These are phyloP conservation scores for Chlamydomonas incerta DNA, from an alignment of 139 green algal genomes.

Conservation along the genomic window DNA sequence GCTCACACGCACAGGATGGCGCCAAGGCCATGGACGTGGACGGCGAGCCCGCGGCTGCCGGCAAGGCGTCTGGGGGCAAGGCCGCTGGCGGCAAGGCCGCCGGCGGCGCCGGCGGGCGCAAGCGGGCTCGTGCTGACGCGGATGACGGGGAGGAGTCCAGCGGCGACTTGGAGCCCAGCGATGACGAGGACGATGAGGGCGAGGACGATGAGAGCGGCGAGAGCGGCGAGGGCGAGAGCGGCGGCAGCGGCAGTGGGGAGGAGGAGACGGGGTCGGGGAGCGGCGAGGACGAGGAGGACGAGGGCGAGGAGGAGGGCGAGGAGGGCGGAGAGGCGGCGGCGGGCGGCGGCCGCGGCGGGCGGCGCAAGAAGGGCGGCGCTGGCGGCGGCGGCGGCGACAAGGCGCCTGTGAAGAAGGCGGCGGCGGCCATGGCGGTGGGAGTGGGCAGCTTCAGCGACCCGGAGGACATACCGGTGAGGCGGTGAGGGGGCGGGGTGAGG, in stretches of 20 bases:
- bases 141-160: slow-evolving; percentile 3
- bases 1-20: background rate
- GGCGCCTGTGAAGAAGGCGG: slow-evolving; percentile 73
- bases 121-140: background rate
- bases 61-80: background rate
- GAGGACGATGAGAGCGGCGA: slow-evolving; percentile 56
- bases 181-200: slow-evolving; percentile 53
- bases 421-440: slow-evolving; percentile 91
- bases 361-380: slow-evolving; percentile 40
- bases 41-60: background rate
- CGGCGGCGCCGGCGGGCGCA: background rate
- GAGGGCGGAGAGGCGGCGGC: background rate
- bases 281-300: slow-evolving; percentile 19
- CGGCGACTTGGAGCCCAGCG: background rate
- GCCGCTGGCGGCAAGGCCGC: background rate
- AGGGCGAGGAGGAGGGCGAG: slow-evolving; percentile 24
- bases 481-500: background rate
- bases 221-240: slow-evolving; percentile 46
- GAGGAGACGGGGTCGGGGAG: no score
- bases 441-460: slow-evolving; percentile 93
- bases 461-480: slow-evolving; percentile 69
- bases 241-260: slow-evolving; percentile 9
- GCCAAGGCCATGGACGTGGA: slow-evolving; percentile 6
- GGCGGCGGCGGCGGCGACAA: background rate
- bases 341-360: background rate